These are phyloP conservation scores for Cordyceps cicadae DNA, from an alignment of 2,329 filamentous ascomycete genomes.

Conservation along the genomic window DNA sequence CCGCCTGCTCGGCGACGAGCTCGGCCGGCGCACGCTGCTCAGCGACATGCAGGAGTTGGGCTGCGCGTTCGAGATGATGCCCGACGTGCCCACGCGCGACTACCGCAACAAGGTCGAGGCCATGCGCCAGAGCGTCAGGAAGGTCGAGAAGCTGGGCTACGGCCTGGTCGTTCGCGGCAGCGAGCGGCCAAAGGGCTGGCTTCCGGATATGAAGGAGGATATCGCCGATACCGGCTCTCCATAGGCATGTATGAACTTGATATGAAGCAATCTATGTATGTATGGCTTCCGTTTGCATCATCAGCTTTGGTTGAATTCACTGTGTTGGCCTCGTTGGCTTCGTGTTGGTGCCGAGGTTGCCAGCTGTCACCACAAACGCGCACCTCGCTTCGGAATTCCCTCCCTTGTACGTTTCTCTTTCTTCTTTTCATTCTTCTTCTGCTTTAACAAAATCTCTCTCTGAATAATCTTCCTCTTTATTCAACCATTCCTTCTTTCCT, in stretches of 20 bases:
- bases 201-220: constrained; percentile 59
- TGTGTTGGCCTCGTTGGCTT: not conserved
- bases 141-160: constrained; percentile 88
- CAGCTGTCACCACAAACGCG: constrained; percentile 2
- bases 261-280: not conserved
- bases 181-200: constrained; percentile 85
- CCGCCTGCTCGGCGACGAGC: constrained; percentile 31
- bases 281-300: constrained; percentile 1
- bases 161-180: constrained; percentile 78
- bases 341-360: not conserved
- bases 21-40: constrained; percentile 55
- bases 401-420: not conserved
- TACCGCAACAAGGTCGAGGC: constrained; percentile 75
- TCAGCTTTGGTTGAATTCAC: not conserved
- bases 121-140: constrained; percentile 81
- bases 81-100: constrained; percentile 46
- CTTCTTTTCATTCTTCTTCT: not conserved
- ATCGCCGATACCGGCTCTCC: constrained; percentile 23
- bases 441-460: too few species aligned
- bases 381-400: not conserved
- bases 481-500: not conserved
- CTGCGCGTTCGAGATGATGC: constrained; percentile 66
- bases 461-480: too few species aligned
- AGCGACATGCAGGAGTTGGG: constrained; percentile 73
- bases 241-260: constrained; percentile 11